Percentiles rank a stretch among this genome's conserved stretches.
Evolutionary conservation across 2,329 filamentous ascomycete species (phyloP).

Genomic region (Phaeoacremonium minimum): DNA sequence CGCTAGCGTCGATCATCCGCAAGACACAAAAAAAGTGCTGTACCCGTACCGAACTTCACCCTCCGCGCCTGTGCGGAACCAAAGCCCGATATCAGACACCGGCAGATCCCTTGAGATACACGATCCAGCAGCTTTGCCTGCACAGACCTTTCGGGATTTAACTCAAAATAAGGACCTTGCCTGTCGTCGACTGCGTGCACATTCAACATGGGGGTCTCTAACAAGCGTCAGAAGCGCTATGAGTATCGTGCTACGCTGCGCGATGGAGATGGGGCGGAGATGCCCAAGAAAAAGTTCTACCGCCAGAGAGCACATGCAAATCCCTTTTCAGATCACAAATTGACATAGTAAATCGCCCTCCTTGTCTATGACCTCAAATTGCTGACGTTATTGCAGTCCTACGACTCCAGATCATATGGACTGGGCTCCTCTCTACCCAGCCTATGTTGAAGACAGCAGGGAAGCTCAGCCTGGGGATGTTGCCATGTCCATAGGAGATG

Average conservation of each 20-base stretch:
- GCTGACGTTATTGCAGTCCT: constrained; percentile 52
- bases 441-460: constrained; percentile 47
- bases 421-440: constrained; percentile 81
- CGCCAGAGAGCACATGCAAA: constrained; percentile 95
- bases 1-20: too few species aligned
- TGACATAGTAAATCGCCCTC: constrained; percentile 60
- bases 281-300: constrained; percentile 95
- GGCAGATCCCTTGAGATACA: too few species aligned
- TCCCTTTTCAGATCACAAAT: constrained; percentile 89
- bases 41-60: too few species aligned
- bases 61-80: too few species aligned
- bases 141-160: too few species aligned
- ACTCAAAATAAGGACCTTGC: too few species aligned
- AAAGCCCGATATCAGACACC: too few species aligned
- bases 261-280: constrained; percentile 44
- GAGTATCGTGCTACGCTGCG: constrained; percentile 55
- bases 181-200: too few species aligned
- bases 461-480: constrained; percentile 14
- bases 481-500: constrained; percentile 18
- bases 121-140: too few species aligned
- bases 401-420: constrained; percentile 79
- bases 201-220: too few species aligned
- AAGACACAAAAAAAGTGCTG: too few species aligned
- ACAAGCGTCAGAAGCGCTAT: constrained; percentile 61
- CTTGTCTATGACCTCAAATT: neutral